Evolutionary conservation across 371 early-diverging fungal species (phyloP), one percentile per base, ranked within the genome.

Genomic region (Mortierella sp.): DNA sequence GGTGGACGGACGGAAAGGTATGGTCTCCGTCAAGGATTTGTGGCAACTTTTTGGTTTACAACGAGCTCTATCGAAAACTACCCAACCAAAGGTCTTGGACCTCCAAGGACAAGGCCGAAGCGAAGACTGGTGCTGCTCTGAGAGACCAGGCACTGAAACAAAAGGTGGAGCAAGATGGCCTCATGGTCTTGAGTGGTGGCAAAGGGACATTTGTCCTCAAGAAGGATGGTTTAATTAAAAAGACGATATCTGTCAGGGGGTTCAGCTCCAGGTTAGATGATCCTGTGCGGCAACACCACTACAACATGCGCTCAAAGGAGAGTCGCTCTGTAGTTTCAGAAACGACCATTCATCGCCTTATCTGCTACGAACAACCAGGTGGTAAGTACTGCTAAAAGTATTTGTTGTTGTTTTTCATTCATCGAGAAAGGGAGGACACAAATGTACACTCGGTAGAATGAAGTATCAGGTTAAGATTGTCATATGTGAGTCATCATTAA

Each of bases 1-100:
- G 96, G n/a, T 96, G 96, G 96, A 96, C 96, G 0, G 96, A 95
- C 74, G 94, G 95, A 6, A 84, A 88, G 26, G 90, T 90, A 14
- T 94, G 95, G 96, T 92, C 94, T 15, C 93, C 95, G 5, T 91
- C 91, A n/a, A 87, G 95, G 23, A 91, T 93, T 2, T 82, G 87
- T 12, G 93, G 92, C 25, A 90, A 91, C 63, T 94, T 93, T 61
- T 75, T 94, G 47, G 90, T 90, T 29, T 94, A 94, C 75, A 88
- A 90, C 58, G 93, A 94, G 75, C 82, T 92, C 16, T 92, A 90
- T 45, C 85, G 85, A 7, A 87, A 87, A 46, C 60, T 74, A 30
- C 70, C 66, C 5, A 48, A 63, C 25, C 79, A 69, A 55, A 75
- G 57, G 26, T 82, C 83, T 26, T 60, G 57, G 18, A 75, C 70